Evolutionary conservation across 768 basidiomycete species (phyloP), one percentile per base, ranked within the genome.

Genomic region (Leucogyrophana mollusca): DNA sequence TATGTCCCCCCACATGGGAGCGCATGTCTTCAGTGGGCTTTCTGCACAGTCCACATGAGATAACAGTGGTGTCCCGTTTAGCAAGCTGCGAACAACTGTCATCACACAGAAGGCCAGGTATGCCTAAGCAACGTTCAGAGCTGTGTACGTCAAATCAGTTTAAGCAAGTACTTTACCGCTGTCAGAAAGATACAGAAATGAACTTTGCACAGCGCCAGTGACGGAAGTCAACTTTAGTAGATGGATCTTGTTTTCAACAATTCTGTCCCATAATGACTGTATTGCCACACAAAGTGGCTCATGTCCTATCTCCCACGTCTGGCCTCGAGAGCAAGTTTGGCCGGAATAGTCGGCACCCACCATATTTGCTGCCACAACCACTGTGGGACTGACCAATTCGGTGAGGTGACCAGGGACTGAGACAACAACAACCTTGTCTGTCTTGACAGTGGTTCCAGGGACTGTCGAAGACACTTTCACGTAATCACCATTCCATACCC

Each of bases 1-100:
- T 39, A 14, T 46, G 45, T 7, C 11, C 14, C n/a, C 45, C 45
- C 45, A 46, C 33, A 24, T 46, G 45, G 5, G 45, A 46, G 25
- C 27, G 11, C 13, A 46, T 10, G 37, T 46, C 45, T 21, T 24
- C 40, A 21, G 36, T 39, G 27, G 45, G 16, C n/a, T n/a, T 16
- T 3, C 36, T 11, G 14, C 45, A 46, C 21, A 46, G 20, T 9
- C 23, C 36, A 20, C 36, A 46, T n/a, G n/a, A n/a, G n/a, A n/a
- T n/a, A n/a, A n/a, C n/a, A n/a, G n/a, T n/a, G n/a, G n/a, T n/a
- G n/a, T n/a, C n/a, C n/a, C n/a, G n/a, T n/a, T n/a, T n/a, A n/a
- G n/a, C n/a, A n/a, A n/a, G n/a, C n/a, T n/a, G n/a, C n/a, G n/a
- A n/a, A n/a, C n/a, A n/a, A n/a, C n/a, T n/a, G n/a, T n/a, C n/a